These are phyloP conservation scores for Emmonsiellopsis sp. DNA, from an alignment of 2,329 filamentous ascomycete species.

Conservation along the genomic window DNA sequence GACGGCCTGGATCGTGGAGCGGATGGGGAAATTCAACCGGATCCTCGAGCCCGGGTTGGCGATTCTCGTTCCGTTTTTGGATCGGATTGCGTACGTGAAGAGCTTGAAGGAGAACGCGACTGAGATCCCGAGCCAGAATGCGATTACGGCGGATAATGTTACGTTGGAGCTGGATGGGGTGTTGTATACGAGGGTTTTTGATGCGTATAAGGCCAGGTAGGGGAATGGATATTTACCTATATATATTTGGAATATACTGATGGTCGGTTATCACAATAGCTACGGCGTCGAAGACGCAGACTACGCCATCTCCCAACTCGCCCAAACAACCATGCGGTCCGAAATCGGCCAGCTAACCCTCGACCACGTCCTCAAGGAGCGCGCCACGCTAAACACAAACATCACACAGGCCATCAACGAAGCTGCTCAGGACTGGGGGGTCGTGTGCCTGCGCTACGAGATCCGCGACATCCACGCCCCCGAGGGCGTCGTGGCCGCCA, in stretches of 20 bases:
- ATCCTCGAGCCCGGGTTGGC: constrained; percentile 89
- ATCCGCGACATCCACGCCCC: constrained; percentile 97
- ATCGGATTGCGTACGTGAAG: constrained; percentile 96
- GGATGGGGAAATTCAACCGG: constrained; percentile 94
- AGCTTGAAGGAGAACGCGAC: constrained; percentile 92
- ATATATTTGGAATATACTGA: too few species aligned
- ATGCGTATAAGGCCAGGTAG: constrained; percentile 94
- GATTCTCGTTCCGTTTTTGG: constrained; percentile 78
- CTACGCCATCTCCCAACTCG: constrained; percentile 95
- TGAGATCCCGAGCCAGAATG: constrained; percentile 94
- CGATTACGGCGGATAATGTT: constrained; percentile 97
- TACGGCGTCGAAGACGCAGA: constrained; percentile 98
- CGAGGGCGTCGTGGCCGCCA: constrained; percentile 84
- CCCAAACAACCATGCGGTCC: constrained; percentile 97
- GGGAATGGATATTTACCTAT: constrained; percentile 13
- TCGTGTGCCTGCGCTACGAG: constrained; percentile 92
- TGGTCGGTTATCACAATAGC: constrained; percentile 37
- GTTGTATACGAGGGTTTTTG: constrained; percentile 89
- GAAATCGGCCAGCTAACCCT: constrained; percentile 95
- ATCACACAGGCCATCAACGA: constrained; percentile 99
- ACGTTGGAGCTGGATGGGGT: constrained; percentile 94
- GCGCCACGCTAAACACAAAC: constrained; percentile 89
- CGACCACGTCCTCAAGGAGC: constrained; percentile 96
- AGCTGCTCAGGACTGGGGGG: constrained; percentile 92
- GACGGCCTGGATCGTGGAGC: constrained; percentile 98